Evolutionary conservation across 2,329 filamentous ascomycete species (phyloP), one percentile per base, ranked within the genome.

Genomic region (Seiridium cupressi): DNA sequence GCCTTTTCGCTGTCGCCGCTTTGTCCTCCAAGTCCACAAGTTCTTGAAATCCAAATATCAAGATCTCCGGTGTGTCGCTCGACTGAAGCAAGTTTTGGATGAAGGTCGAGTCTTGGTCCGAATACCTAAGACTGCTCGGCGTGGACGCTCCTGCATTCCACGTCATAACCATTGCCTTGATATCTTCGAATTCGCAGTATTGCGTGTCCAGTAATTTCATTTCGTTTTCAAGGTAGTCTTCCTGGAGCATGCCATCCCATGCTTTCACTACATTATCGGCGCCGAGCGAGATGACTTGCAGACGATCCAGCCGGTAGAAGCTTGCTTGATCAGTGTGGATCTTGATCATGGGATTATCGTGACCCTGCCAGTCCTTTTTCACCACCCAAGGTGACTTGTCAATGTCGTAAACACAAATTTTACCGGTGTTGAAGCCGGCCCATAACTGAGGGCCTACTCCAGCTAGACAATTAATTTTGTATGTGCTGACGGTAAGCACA

Each of bases 71-170:
- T 6, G 90, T 87, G 44, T 89, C 84, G 63, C 90, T 88, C n/a
- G 84, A 85, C 64, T 89, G 85, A 34, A 99, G 80, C 13, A 96
- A 83, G 60, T 94, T 87, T 64, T 88, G 87, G 69, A 98, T 90
- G 73, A 98, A 98, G 48, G 83, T 81, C 9, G 85, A 84, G 68
- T 96, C 92, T 57, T 84, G 78, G 36, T 86, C 83, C 1, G 86
- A 86, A 63, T 91, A 86, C 58, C 90, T 85, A 40, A 98, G 79
- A 69, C 89, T 91, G 61, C 87, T 88, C 0, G 95, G 95, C n/a
- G 95, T 97, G 13, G 90, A 89, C n/a, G 95, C 95, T 1, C 95
- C 95, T 1, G 93, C 94, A 72, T 99, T 99, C 95, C 95, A 99
- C 0, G 93, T 97, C 79, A 98, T 84, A 34, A 97, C 86, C 44